phyloP scores from a whole-genome alignment of 371 early-diverging fungal genomes.

The Mucor irregularis region DNA sequence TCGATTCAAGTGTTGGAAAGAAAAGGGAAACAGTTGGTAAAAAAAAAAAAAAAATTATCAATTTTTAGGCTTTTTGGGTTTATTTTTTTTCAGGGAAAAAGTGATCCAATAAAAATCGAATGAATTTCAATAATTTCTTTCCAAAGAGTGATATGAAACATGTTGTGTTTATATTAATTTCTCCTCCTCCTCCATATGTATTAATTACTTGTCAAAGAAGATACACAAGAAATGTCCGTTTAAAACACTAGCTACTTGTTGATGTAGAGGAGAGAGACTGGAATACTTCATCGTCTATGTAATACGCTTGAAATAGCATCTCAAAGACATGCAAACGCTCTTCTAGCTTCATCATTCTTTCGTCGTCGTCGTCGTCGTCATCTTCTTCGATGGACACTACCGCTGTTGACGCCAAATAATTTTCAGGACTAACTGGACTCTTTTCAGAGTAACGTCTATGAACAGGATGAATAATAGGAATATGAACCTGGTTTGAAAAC shows the following conservation, averaged over 20 bases:
- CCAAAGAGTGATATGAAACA: no score
- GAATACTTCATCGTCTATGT: constrained; percentile 41
- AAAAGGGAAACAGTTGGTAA: not conserved
- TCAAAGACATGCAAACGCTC: constrained; percentile 40
- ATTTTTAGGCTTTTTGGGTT: no score
- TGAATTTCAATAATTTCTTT: no score
- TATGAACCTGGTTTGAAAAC: constrained; percentile 19
- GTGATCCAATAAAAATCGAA: no score
- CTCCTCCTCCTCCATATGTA: no score
- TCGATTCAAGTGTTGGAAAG: not conserved
- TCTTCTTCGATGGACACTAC: not conserved
- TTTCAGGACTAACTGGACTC: not conserved
- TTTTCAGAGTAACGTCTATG: constrained; percentile 20
- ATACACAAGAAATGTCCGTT: no score
- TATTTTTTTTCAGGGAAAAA: no score
- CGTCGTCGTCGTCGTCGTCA: constrained; percentile 11
- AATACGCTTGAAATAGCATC: constrained; percentile 39
- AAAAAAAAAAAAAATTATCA: no score
- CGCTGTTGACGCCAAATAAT: not conserved
- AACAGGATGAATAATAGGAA: constrained; percentile 38
- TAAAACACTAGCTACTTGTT: no score
- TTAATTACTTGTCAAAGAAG: no score
- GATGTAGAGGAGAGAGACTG: constrained; percentile 21
- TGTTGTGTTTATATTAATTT: no score
- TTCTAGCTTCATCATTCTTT: constrained; percentile 28